A percentile compares a stretch with the other conserved stretches of the same genome.
phyloP scores from a whole-genome alignment of 495 filamentous ascomycete genomes.

The Aspergillus baeticus region DNA sequence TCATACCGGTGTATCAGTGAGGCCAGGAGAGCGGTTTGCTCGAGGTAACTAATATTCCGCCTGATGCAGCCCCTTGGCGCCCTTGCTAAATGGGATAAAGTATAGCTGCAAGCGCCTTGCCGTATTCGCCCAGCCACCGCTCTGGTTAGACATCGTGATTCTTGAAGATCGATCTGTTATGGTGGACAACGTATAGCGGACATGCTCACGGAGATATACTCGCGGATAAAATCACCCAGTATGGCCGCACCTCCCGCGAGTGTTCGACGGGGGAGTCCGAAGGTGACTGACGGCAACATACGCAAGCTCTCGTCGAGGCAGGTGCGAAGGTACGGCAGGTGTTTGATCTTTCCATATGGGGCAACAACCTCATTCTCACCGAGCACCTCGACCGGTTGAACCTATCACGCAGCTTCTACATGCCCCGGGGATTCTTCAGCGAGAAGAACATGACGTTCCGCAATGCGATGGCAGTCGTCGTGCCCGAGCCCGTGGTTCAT shows the following conservation, averaged over 20 bases:
- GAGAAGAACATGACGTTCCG: conserved; percentile 50
- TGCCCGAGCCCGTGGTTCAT: conserved; percentile 53
- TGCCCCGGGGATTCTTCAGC: conserved; percentile 45
- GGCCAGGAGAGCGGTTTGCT: conserved; percentile 36
- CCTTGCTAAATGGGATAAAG: conserved; percentile 42
- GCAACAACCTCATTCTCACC: conserved; percentile 33
- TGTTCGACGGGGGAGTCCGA: conserved; percentile 27
- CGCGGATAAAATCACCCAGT: conserved; percentile 27
- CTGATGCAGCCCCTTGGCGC: conserved; percentile 44
- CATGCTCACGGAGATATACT: conserved; percentile 23
- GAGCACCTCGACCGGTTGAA: conserved; percentile 44
- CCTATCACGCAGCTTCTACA: conserved; percentile 53
- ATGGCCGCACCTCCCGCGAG: conserved; percentile 31
- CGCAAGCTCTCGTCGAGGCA: conserved; percentile 44
- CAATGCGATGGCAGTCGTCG: conserved; percentile 52
- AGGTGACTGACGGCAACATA: conserved; percentile 30
- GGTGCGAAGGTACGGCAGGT: conserved; percentile 34
- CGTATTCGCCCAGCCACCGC: conserved; percentile 30
- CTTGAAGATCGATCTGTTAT: conserved; percentile 20
- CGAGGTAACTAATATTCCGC: conserved; percentile 40
- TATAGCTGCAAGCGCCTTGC: conserved; percentile 32
- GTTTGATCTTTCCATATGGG: conserved; percentile 36
- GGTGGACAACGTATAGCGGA: conserved; percentile 23
- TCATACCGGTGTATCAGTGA: conserved; percentile 36
- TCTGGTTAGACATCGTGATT: conserved; percentile 28